These are phyloP conservation scores for Colletotrichum noveboracense DNA, from an alignment of 2,329 filamentous ascomycete genomes.

Conservation along the genomic window DNA sequence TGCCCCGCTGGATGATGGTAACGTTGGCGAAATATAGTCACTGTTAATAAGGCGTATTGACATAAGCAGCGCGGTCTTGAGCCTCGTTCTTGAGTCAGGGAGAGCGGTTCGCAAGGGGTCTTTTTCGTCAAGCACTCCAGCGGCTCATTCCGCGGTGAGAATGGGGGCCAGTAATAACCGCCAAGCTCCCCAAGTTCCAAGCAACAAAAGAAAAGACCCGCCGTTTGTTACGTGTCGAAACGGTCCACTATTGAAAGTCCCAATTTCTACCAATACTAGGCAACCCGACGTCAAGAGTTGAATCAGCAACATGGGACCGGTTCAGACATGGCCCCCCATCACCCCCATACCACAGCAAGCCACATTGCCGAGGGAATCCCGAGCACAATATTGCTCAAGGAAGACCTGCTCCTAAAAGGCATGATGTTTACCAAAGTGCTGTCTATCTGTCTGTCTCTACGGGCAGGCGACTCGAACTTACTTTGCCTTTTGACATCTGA, in stretches of 20 bases:
- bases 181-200: background rate
- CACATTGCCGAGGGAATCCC: slow-evolving; percentile 8
- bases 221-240: slow-evolving; percentile 9
- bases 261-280: background rate
- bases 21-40: background rate
- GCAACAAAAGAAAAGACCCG: background rate
- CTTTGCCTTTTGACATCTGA: background rate
- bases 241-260: background rate
- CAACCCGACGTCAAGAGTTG: background rate
- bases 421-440: background rate
- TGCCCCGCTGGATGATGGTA: slow-evolving; percentile 4
- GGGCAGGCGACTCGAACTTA: background rate
- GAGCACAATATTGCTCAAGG: background rate
- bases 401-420: background rate
- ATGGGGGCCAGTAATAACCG: background rate
- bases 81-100: slow-evolving; percentile 12
- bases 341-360: background rate
- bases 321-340: background rate
- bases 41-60: background rate
- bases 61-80: background rate
- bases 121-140: background rate
- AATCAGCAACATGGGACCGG: slow-evolving; percentile 4
- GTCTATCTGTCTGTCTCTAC: background rate
- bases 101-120: background rate
- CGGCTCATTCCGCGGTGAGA: background rate